Conservation (phyloP, 1,284 basidiomycete genomes). For the Flammula alnicola region DNA sequence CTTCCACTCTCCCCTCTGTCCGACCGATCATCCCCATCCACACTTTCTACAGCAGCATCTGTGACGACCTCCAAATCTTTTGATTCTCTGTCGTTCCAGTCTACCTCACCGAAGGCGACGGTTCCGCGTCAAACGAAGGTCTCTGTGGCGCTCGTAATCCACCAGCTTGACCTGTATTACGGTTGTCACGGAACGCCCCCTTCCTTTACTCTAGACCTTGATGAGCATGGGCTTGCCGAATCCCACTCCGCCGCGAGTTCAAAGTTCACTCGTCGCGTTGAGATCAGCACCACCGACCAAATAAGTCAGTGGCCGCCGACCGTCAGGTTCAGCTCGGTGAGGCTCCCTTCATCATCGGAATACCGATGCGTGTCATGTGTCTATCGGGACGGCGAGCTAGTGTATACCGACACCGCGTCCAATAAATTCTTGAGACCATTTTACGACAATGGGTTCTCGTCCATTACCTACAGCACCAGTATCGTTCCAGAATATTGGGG, state of each 20-base stretch:
- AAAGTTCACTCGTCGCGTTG: slow-evolving; percentile 11
- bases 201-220: slow-evolving; percentile 26
- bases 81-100: slow-evolving; percentile 3
- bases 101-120: not conserved
- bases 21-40: slow-evolving; percentile 3
- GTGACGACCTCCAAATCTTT: slow-evolving; percentile 2
- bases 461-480: slow-evolving; percentile 16
- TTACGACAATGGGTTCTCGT: slow-evolving; percentile 6
- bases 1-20: not conserved
- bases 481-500: slow-evolving; percentile 27
- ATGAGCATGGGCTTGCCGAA: slow-evolving; percentile 23
- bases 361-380: slow-evolving; percentile 24
- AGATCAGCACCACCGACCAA: slow-evolving; percentile 9
- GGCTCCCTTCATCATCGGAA: slow-evolving; percentile 12
- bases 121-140: not conserved
- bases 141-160: slow-evolving; percentile 10
- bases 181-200: slow-evolving; percentile 13
- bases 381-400: slow-evolving; percentile 16
- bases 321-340: slow-evolving; percentile 24
- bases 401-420: slow-evolving; percentile 17
- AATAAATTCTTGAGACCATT: slow-evolving; percentile 13
- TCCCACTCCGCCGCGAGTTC: slow-evolving; percentile 10
- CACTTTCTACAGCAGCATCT: slow-evolving; percentile 1
- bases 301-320: slow-evolving; percentile 19
- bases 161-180: slow-evolving; percentile 11